Percentiles rank a stretch among this genome's conserved stretches.
phyloP scores from a whole-genome alignment of 306 rosid genomes.

The Begonia loranthoides region DNA sequence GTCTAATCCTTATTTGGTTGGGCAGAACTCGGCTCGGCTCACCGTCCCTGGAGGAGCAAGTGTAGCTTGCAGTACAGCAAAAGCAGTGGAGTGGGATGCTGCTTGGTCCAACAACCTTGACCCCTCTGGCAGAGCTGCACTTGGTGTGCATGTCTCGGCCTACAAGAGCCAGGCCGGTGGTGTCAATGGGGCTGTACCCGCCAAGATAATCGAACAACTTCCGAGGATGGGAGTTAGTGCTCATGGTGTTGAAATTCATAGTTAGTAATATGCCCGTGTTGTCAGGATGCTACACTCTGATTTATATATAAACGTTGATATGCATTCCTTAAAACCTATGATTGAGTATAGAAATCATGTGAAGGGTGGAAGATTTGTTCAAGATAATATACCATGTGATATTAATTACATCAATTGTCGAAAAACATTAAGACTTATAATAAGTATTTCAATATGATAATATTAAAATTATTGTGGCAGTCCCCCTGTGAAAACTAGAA shows the following conservation, averaged over 20 bases:
- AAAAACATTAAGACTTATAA: no score
- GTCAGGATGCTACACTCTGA: no score
- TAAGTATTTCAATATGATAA: no score
- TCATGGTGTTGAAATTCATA: constrained; percentile 43
- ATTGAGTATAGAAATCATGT: no score
- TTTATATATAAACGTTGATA: no score
- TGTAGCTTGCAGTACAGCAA: constrained; percentile 92
- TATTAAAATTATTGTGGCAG: no score
- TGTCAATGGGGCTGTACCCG: constrained; percentile 21
- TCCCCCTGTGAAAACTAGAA: no score
- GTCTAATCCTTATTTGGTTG: constrained; percentile 2
- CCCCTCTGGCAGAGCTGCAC: constrained; percentile 93
- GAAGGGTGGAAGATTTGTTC: no score
- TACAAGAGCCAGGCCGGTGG: constrained; percentile 32
- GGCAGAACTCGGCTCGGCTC: constrained; percentile 74
- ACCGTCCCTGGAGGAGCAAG: constrained; percentile 93
- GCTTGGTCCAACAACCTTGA: constrained; percentile 79
- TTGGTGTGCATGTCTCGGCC: constrained; percentile 66
- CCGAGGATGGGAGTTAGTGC: constrained; percentile 26
- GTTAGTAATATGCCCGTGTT: constrained; percentile 12
- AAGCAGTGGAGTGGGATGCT: constrained; percentile 89
- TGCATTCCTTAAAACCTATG: no score
- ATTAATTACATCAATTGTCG: no score
- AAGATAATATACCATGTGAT: no score
- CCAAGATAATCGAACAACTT: constrained; percentile 44